Percentiles rank a stretch among this genome's conserved stretches.
These are phyloP conservation scores for Podaxis sp. DNA, from an alignment of 768 basidiomycete species.

Conservation along the genomic window DNA sequence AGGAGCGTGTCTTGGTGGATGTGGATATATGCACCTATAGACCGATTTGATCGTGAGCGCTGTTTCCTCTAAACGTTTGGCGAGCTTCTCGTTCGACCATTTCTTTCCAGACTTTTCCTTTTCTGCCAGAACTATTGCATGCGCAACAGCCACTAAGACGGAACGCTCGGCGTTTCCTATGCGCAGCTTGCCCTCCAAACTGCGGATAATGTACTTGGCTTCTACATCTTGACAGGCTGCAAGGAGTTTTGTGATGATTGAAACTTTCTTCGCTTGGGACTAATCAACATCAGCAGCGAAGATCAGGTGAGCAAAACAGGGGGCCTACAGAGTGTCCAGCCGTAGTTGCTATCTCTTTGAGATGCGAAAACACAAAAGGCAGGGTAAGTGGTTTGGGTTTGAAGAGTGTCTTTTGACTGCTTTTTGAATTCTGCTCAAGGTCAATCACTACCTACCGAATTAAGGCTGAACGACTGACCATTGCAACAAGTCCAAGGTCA, in stretches of 20 bases:
- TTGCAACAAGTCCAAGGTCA: constrained; percentile 94
- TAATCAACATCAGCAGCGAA: constrained; percentile 24
- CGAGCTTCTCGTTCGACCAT: constrained; percentile 70
- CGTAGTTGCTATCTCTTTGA: constrained; percentile 87
- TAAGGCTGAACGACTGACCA: constrained; percentile 43
- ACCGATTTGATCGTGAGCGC: constrained; percentile 79
- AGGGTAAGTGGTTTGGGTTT: constrained; percentile 90
- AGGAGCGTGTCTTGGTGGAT: constrained; percentile 2
- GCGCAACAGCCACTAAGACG: constrained; percentile 90
- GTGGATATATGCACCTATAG: constrained; percentile 62
- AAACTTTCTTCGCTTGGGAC: constrained; percentile 95
- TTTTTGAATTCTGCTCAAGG: constrained; percentile 75
- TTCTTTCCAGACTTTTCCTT: constrained; percentile 65
- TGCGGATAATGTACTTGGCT: constrained; percentile 95
- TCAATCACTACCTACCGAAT: constrained; percentile 1
- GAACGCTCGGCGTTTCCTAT: constrained; percentile 97
- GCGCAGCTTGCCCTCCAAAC: constrained; percentile 92
- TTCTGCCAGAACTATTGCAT: constrained; percentile 83
- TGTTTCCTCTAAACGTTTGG: constrained; percentile 70
- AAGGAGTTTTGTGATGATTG: constrained; percentile 89
- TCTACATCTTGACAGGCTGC: constrained; percentile 89
- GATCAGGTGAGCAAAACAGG: background rate
- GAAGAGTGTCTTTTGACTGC: constrained; percentile 89
- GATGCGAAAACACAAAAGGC: constrained; percentile 81
- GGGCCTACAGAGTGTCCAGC: constrained; percentile 69